Base-by-base conservation (phyloP, 2,329 filamentous ascomycete genomes). In the Parafenestella ontariensis region DNA sequence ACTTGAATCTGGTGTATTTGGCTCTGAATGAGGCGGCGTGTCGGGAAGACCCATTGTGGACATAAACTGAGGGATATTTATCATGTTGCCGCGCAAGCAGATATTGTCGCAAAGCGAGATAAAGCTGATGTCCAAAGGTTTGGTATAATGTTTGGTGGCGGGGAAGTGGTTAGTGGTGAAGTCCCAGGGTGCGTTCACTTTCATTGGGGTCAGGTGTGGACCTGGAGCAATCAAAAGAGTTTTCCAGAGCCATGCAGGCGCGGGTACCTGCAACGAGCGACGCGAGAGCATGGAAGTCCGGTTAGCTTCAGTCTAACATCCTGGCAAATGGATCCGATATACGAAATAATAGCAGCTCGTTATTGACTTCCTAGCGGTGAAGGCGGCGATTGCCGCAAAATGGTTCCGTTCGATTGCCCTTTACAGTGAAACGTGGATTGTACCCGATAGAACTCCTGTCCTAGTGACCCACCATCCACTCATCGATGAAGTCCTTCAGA, bases 401-500 rank as follows among this genome's bases (percentile, higher is more conserved):
- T 34, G 5, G 15, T 34, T n/a, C 13, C 5, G 31, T n/a, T 5
- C 17, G 31, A 15, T 39, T 13, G 21, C 17, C 11, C 13, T 39
- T 21, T 13, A 7, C 4, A 15, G 21, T 15, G 15, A 24, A 40
- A 21, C 6, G 3, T 23, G n/a, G n/a, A 11, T 40, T 13, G 37
- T 23, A 15, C 20, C 37, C 5, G 20, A 11, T 20, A 23, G 7
- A 23, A 4, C 2, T 23, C n/a, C 4, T 8, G 4, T 8, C 7
- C 18, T 23, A 40, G 8, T 24, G 13, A n/a, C 13, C 4, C 20
- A 24, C 18, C 20, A 15, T 24, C 10, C 11, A n/a, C 37, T 40
- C 5, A 3, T 29, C 17, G 24, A 29, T 8, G 5, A 24, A 24
- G 17, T 7, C n/a, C 7, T 45, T 61, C 48, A 69, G 33, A 66